Evolutionary conservation across 805 yeast species (phyloP).

Genomic region (Starmerella powellii): DNA sequence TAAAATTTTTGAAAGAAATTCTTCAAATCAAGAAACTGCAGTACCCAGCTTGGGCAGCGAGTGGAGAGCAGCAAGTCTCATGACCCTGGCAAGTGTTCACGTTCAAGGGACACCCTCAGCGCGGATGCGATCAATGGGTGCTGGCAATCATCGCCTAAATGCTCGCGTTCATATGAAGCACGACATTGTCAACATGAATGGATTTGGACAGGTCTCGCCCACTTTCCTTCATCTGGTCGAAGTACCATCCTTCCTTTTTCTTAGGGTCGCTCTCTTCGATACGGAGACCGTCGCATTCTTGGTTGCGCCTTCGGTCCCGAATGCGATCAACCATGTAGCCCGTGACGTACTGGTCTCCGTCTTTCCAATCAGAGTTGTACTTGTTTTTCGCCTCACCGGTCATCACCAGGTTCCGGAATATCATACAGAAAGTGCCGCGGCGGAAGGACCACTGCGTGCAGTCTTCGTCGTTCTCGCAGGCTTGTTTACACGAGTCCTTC

Average conservation of each 20-base stretch:
- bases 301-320: slow-evolving; percentile 12
- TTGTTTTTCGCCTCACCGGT: slow-evolving; percentile 17
- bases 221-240: background rate
- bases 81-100: too few species aligned
- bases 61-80: too few species aligned
- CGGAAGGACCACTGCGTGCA: slow-evolving; percentile 20
- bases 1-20: too few species aligned
- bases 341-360: slow-evolving; percentile 14
- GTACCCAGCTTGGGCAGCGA: too few species aligned
- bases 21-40: too few species aligned
- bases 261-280: background rate
- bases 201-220: too few species aligned
- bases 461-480: slow-evolving; percentile 15
- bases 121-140: too few species aligned
- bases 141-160: too few species aligned
- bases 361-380: slow-evolving; percentile 1
- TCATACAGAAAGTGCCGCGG: slow-evolving; percentile 10
- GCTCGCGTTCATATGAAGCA: too few species aligned
- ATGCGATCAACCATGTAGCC: slow-evolving; percentile 29
- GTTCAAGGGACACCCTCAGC: too few species aligned
- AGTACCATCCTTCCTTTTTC: background rate
- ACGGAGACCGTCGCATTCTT: slow-evolving; percentile 1
- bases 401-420: slow-evolving; percentile 9
- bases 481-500: slow-evolving; percentile 13
- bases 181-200: too few species aligned